Percentiles rank a stretch among this genome's conserved stretches.
phyloP scores from a whole-genome alignment of 2,329 filamentous ascomycete species.

The Fusarium humuli region DNA sequence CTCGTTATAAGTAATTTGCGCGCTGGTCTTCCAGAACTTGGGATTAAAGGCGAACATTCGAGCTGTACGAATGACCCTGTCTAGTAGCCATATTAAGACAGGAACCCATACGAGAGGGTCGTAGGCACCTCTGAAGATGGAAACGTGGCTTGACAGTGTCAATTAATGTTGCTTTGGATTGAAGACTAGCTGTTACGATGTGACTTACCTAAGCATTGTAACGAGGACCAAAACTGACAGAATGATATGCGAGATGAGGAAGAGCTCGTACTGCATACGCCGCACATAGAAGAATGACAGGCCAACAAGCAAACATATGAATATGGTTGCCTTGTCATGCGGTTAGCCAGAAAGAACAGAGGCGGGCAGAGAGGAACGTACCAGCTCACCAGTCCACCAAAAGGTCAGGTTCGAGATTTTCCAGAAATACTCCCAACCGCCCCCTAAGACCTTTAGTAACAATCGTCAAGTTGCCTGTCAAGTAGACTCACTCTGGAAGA shows the following conservation, averaged over 20 bases:
- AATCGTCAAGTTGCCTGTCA: background rate
- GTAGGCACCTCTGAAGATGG: conserved; percentile 63
- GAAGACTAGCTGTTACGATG: accelerated
- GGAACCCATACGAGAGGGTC: conserved; percentile 47
- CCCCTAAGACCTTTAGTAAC: conserved; percentile 47
- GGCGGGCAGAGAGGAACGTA: conserved; percentile 34
- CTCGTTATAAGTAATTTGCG: background rate
- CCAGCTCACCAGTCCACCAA: conserved; percentile 63
- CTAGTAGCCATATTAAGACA: background rate
- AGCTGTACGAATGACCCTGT: background rate
- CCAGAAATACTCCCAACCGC: conserved; percentile 53
- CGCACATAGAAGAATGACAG: conserved; percentile 65
- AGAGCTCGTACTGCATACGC: conserved; percentile 63
- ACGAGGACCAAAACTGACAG: conserved; percentile 63
- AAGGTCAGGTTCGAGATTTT: conserved; percentile 55
- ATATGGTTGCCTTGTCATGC: conserved; percentile 54
- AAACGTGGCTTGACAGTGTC: conserved; percentile 55
- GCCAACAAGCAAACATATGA: conserved; percentile 58
- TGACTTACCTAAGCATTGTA: conserved; percentile 62
- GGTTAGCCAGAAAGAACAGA: background rate
- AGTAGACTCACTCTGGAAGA: conserved; percentile 1
- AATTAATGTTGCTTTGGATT: background rate
- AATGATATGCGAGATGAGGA: conserved; percentile 62
- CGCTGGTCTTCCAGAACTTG: conserved; percentile 5
- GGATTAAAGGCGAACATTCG: conserved; percentile 1